Conservation (phyloP, 1,284 basidiomycete genomes). For the Cryptococcus sp. region DNA sequence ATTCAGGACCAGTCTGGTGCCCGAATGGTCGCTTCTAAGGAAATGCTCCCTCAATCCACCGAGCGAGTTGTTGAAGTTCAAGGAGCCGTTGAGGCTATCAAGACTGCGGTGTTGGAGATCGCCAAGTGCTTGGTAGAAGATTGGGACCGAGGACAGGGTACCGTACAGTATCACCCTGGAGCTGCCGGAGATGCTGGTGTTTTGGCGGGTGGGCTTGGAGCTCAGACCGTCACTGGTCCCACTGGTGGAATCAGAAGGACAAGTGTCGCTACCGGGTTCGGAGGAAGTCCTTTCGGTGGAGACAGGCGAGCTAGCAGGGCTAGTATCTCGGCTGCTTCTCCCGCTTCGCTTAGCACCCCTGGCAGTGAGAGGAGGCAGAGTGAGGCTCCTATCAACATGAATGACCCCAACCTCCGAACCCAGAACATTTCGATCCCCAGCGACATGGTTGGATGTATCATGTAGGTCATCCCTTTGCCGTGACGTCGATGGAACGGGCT, state of each 20-base stretch:
- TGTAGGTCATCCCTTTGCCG: constrained; percentile 50
- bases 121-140: constrained; percentile 92
- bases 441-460: constrained; percentile 98
- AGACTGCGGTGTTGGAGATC: constrained; percentile 89
- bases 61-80: constrained; percentile 97
- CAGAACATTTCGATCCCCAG: constrained; percentile 99
- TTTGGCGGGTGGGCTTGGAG: constrained; percentile 51
- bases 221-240: constrained; percentile 47
- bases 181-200: constrained; percentile 65
- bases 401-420: constrained; percentile 75
- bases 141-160: constrained; percentile 89
- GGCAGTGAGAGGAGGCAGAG: constrained; percentile 32
- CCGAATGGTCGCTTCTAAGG: constrained; percentile 95
- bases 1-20: constrained; percentile 97
- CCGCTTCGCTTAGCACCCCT: constrained; percentile 13
- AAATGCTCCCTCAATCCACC: constrained; percentile 97
- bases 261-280: constrained; percentile 35
- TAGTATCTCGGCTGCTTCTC: constrained; percentile 16
- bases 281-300: constrained; percentile 26
- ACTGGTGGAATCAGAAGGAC: constrained; percentile 49
- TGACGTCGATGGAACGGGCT: constrained; percentile 1
- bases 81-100: constrained; percentile 84
- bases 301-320: constrained; percentile 19
- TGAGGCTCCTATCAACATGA: constrained; percentile 55
- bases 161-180: constrained; percentile 92